Percentiles rank a stretch among this genome's conserved stretches.
phyloP scores from a whole-genome alignment of 1,139 yeast genomes.

The Kodamaea alishanica region DNA sequence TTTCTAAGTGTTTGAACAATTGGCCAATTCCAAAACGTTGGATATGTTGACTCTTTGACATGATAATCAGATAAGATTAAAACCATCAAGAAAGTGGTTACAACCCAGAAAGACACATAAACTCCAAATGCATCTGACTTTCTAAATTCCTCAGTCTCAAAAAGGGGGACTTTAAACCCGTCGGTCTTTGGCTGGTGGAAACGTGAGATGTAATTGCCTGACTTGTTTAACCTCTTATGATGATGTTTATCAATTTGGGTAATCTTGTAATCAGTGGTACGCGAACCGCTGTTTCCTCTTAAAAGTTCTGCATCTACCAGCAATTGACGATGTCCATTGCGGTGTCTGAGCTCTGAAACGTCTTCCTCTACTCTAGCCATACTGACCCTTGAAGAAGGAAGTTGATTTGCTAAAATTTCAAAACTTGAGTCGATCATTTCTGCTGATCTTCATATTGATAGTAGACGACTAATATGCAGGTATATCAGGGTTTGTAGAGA shows the following conservation, averaged over 20 bases:
- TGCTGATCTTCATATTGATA: too few species aligned
- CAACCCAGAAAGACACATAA: constrained; percentile 67
- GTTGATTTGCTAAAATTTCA: too few species aligned
- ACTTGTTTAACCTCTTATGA: not conserved
- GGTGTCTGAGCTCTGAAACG: too few species aligned
- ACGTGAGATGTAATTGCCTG: constrained; percentile 21
- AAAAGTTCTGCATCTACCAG: too few species aligned
- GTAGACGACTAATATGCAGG: too few species aligned
- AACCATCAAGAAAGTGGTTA: constrained; percentile 50
- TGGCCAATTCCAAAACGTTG: constrained; percentile 40
- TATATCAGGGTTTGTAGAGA: too few species aligned
- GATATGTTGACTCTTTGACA: constrained; percentile 15
- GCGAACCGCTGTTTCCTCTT: not conserved
- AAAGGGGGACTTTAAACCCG: constrained; percentile 42
- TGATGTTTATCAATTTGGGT: not conserved
- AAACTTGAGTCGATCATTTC: too few species aligned
- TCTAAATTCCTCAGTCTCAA: constrained; percentile 43
- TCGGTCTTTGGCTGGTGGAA: constrained; percentile 44
- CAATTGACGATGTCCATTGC: too few species aligned
- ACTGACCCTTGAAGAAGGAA: too few species aligned
- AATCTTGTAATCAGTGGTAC: not conserved
- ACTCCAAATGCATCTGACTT: constrained; percentile 57
- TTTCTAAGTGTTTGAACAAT: constrained; percentile 48
- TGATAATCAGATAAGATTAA: constrained; percentile 45
- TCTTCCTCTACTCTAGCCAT: too few species aligned